Evolutionary conservation across 768 basidiomycete species (phyloP).

Genomic region (Lepiota venenata): DNA sequence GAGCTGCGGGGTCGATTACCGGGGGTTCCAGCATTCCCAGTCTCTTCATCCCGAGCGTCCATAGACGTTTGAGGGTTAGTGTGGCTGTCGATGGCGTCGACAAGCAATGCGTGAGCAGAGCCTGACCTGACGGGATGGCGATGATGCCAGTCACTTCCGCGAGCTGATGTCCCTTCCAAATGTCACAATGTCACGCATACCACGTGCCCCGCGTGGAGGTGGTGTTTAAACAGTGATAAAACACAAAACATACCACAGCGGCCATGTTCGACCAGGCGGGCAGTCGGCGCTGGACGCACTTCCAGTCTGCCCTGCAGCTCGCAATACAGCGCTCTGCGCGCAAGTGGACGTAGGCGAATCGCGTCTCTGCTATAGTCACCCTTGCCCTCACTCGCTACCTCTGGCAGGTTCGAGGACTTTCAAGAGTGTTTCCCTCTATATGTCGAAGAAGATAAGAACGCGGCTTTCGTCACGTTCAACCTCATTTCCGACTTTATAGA

Average conservation of each 20-base stretch:
- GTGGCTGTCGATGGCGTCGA: neutral
- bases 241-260: no score
- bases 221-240: neutral
- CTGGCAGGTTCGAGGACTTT: conserved; percentile 54
- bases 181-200: conserved; percentile 4
- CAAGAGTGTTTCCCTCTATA: conserved; percentile 65
- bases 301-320: conserved; percentile 52
- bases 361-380: neutral
- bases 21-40: conserved; percentile 26
- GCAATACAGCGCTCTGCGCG: conserved; percentile 52
- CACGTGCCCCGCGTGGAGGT: neutral
- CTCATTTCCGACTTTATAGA: conserved; percentile 73
- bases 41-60: conserved; percentile 37
- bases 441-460: conserved; percentile 63
- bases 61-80: conserved; percentile 9
- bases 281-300: conserved; percentile 54
- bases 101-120: conserved; percentile 7
- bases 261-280: conserved; percentile 43
- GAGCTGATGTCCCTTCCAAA: neutral
- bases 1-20: conserved; percentile 47
- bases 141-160: neutral
- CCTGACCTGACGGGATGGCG: neutral
- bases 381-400: neutral
- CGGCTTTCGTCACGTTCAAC: conserved; percentile 56
- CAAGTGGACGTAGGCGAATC: conserved; percentile 54